phyloP scores from a whole-genome alignment of 176 grass and related monocot genomes.

The Metroxylon sagu region DNA sequence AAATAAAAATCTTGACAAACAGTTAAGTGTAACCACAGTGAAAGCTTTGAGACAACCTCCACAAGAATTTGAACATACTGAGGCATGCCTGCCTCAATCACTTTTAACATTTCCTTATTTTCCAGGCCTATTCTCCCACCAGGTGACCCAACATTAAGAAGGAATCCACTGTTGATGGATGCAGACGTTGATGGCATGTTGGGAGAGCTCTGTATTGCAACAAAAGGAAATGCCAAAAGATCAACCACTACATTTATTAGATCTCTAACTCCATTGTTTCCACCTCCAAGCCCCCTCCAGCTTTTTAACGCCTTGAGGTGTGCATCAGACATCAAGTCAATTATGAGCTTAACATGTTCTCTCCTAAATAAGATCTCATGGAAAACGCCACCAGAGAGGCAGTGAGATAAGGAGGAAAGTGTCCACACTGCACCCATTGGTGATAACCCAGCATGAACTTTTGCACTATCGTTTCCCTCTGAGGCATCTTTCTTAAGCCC shows the following conservation, averaged over 20 bases:
- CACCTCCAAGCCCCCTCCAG: constrained; percentile 80
- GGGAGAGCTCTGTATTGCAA: constrained; percentile 84
- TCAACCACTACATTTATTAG: constrained; percentile 81
- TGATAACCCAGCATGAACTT: constrained; percentile 57
- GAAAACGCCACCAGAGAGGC: constrained; percentile 60
- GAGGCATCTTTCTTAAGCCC: constrained; percentile 31
- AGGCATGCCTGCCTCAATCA: constrained; percentile 57
- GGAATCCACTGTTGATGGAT: constrained; percentile 87
- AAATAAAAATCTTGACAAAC: constrained; percentile 9
- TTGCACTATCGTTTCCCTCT: constrained; percentile 39
- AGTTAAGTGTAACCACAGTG: background rate
- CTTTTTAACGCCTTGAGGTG: constrained; percentile 53
- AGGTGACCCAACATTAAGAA: constrained; percentile 69
- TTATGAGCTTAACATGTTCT: constrained; percentile 67
- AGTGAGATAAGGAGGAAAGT: constrained; percentile 68
- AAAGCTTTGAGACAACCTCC: constrained; percentile 34
- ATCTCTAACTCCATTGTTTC: constrained; percentile 60
- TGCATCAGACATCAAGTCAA: constrained; percentile 48
- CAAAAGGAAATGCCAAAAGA: constrained; percentile 93
- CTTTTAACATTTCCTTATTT: constrained; percentile 75
- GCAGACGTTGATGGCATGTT: constrained; percentile 65
- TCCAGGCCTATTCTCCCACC: constrained; percentile 62
- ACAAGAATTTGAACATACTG: constrained; percentile 70
- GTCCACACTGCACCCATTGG: constrained; percentile 63
- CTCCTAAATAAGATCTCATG: constrained; percentile 74